Base-by-base conservation (phyloP, 2,329 filamentous ascomycete species). In the Verticillium tricorpus region DNA sequence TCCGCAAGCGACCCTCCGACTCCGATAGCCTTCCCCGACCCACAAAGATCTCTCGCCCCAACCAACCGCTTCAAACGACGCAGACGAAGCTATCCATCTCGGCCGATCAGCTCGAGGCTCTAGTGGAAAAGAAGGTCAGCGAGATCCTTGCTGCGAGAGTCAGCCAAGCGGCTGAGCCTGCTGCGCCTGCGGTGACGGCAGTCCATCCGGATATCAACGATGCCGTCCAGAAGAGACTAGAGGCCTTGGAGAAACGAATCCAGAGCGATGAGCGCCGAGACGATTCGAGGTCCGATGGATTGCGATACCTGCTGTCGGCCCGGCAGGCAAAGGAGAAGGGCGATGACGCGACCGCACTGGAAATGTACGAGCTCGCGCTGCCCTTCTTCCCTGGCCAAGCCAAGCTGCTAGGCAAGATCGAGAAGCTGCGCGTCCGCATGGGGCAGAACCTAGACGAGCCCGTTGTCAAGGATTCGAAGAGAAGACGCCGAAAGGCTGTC, bases 41-140 rank as follows among this genome's bases (percentile, higher is more conserved):
- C 1, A 75, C 77, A 50, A 88, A 86, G 65, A 72, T 82, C 5
- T 72, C 77, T 2, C 76, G 80, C 2, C 73, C 76, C 9, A 52
- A 22, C 19, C 45, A 52, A 1, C 68, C 70, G 12, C 17, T 63
- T 9, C 63, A 64, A 7, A 32, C 64, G 57, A 58, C 57, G 58
- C 61, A 66, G 65, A 69, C 64, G 65, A 76, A 67, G 66, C 69
- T 74, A 66, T 83, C 79, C 73, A 82, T 92, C 9, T 89, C 88
- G 0, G 85, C 88, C 19, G 89, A 87, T 14, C 89, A 88, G 59
- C 96, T 98, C 63, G 93, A 97, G 73, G 91, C 93, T 45, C 88
- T 97, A 77, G 92, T 98, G 1, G 91, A 97, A 74, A 91, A 90
- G 68, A 96, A 96, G 70, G 91, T 98, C 1, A 89, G 90, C 63